Percentiles rank a stretch among this genome's conserved stretches.
Evolutionary conservation across 2,329 filamentous ascomycete species (phyloP).

Genomic region (Helotiales sp.): DNA sequence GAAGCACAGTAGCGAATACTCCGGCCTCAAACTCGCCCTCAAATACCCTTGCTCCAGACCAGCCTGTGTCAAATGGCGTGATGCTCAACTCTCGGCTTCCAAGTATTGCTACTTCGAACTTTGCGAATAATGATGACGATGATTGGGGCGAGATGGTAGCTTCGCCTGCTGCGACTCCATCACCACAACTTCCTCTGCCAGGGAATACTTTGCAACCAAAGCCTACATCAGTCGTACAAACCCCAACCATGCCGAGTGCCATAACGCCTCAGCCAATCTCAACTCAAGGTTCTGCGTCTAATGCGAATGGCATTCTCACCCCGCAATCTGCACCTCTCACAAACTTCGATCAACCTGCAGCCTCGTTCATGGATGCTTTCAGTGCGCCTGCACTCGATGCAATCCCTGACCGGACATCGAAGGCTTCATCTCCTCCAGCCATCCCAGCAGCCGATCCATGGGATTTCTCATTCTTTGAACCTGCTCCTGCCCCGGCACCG

Average conservation of each 20-base stretch:
- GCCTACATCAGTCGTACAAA: neutral
- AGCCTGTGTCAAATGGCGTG: neutral
- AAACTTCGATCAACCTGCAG: neutral
- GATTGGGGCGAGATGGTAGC: slow-evolving; percentile 42
- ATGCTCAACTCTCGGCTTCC: neutral
- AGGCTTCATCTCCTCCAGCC: neutral
- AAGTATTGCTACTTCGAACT: slow-evolving; percentile 1
- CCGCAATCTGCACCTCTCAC: neutral
- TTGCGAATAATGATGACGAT: slow-evolving; percentile 33
- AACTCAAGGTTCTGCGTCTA: slow-evolving; percentile 8
- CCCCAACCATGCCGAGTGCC: neutral
- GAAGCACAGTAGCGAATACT: neutral
- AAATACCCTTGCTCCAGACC: neutral
- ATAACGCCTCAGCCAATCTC: neutral
- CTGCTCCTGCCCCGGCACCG: slow-evolving; percentile 9
- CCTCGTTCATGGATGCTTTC: neutral
- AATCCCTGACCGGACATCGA: neutral
- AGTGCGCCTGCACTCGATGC: neutral
- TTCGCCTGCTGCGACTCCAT: slow-evolving; percentile 29
- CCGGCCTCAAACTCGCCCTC: neutral
- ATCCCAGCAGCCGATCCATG: slow-evolving; percentile 31
- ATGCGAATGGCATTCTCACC: slow-evolving; percentile 7
- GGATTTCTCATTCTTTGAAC: slow-evolving; percentile 41
- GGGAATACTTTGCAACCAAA: neutral
- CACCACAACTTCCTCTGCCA: slow-evolving; percentile 13